Base-by-base conservation (phyloP, 2,329 filamentous ascomycete genomes). In the Curvularia verruculosa region DNA sequence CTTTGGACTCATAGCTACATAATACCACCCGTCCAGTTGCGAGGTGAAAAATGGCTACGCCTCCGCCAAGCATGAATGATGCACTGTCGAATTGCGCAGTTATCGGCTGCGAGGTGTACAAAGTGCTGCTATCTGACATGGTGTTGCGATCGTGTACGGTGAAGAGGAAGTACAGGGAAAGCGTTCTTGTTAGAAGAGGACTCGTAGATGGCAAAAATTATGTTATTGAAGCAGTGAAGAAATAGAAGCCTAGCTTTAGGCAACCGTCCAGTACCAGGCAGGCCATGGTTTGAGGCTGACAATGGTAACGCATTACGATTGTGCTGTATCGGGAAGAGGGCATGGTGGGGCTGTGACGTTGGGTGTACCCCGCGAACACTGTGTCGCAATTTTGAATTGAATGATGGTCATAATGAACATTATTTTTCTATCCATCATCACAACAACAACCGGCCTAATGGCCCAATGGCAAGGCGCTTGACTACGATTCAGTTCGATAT, bases 401-500 rank as follows among this genome's bases (percentile, higher is more conserved):
- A 8, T 34, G 18, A n/a, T n/a, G n/a, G 18, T 21, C 50, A 55
- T 59, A 49, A 31, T 48, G 4, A 21, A 15, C 4, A 31, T 26
- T 28, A 29, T 9, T 34, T 13, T 1, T 15, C 2, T n/a, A 0
- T 0, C 6, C 13, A 19, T 15, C 12, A 65, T 50, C 39, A 45
- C 10, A 12, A 41, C 15, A 23, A 60, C 31, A 58, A 61, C 56
- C 51, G 68, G 68, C 57, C 66, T 59, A 66, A 67, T 82, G 80
- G 80, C 80, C 80, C 80, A 82, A 82, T 82, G 80, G 80, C 79
- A 82, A 82, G 80, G 80, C 79, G 80, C 79, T 82, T 82, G 80
- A 82, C 81, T 83, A 82, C 80, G 80, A 81, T 67, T 59, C n/a
- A 15, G 34, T 49, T 48, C 40, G 58, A 47, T 44, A 71, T 71